These are phyloP conservation scores for Phalaenopsis hybrid DNA, from an alignment of 116 monocot genomes.

Conservation along the genomic window DNA sequence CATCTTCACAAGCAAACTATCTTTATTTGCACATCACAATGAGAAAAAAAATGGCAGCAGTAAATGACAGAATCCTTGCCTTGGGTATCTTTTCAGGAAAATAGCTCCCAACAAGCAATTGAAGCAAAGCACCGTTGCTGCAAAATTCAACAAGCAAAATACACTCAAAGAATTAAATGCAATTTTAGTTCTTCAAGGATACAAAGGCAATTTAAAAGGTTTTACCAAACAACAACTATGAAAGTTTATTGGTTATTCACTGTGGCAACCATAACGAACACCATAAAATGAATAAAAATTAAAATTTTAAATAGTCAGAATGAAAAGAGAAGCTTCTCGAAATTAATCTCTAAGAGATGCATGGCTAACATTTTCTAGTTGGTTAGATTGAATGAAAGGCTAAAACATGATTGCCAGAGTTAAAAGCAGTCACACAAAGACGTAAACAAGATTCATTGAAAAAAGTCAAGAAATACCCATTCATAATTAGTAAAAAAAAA, in stretches of 20 bases:
- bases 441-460: no score
- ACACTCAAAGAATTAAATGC: not conserved
- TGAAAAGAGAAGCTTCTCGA: not conserved
- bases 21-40: not conserved
- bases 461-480: no score
- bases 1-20: not conserved
- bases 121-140: constrained; percentile 96
- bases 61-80: constrained; percentile 29
- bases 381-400: not conserved
- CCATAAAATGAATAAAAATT: not conserved
- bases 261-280: not conserved
- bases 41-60: not conserved
- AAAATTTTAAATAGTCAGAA: not conserved
- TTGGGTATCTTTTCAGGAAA: constrained; percentile 82
- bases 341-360: not conserved
- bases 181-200: not conserved
- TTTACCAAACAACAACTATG: not conserved
- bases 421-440: no score
- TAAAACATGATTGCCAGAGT: no score
- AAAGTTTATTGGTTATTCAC: not conserved
- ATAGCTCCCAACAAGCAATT: constrained; percentile 83
- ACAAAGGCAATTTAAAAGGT: not conserved
- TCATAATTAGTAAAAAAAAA: no score
- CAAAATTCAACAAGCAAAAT: constrained; percentile 9
- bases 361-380: not conserved